Conservation (phyloP, 2,329 filamentous ascomycete genomes). For the Botrytis medusae region DNA sequence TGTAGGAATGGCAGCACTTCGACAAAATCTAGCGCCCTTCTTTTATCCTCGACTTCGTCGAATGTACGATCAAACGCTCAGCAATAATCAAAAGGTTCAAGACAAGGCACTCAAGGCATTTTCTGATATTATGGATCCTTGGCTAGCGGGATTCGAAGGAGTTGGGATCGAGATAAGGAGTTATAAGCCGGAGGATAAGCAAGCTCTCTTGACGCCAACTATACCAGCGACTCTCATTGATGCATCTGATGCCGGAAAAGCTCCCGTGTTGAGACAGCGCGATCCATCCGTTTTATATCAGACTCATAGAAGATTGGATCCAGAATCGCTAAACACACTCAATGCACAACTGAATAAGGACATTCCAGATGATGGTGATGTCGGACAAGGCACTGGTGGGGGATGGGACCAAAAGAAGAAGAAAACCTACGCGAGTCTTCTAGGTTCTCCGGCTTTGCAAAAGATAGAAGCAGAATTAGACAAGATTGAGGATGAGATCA, state of each 20-base stretch:
- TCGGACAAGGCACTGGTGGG: neutral
- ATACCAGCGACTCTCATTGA: neutral
- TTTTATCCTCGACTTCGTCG: constrained; percentile 14
- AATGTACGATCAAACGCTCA: constrained; percentile 16
- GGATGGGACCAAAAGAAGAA: neutral
- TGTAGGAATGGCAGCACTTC: neutral
- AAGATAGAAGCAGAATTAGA: neutral
- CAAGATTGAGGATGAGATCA: neutral
- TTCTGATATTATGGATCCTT: constrained; percentile 4
- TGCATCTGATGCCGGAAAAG: constrained; percentile 1
- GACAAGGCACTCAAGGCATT: neutral
- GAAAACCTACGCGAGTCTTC: neutral
- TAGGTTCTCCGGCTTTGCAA: constrained; percentile 11
- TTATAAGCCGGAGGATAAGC: neutral
- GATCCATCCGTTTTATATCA: constrained; percentile 17
- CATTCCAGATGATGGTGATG: constrained; percentile 1
- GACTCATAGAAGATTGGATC: neutral
- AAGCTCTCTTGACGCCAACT: neutral
- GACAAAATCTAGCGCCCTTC: constrained; percentile 5
- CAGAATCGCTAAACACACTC: neutral
- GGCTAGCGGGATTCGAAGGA: constrained; percentile 14
- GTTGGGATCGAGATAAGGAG: constrained; percentile 16
- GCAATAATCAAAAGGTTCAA: neutral
- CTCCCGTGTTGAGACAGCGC: constrained; percentile 8
- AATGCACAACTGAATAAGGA: constrained; percentile 9